These are phyloP conservation scores for Sclerotinia trifoliorum DNA, from an alignment of 2,329 filamentous ascomycete species.

Conservation along the genomic window DNA sequence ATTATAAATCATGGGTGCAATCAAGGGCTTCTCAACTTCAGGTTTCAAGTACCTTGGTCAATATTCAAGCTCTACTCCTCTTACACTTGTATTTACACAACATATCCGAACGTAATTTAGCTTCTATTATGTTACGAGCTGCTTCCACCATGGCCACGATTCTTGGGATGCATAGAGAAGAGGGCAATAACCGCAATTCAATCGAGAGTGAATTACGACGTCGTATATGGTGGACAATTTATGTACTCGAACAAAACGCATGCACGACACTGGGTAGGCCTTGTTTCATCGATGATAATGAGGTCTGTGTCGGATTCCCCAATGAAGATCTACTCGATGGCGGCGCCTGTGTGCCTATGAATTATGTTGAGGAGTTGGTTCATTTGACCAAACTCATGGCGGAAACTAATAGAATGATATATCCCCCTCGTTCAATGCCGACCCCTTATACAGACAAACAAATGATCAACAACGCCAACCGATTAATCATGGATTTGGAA, in stretches of 20 bases:
- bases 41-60: conserved; percentile 43
- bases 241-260: conserved; percentile 37
- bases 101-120: conserved; percentile 44
- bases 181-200: conserved; percentile 42
- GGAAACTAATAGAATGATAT: conserved; percentile 36
- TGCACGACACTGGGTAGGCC: conserved; percentile 38
- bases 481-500: conserved; percentile 33
- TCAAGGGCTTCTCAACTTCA: conserved; percentile 42
- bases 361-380: conserved; percentile 34
- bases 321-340: conserved; percentile 37
- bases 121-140: conserved; percentile 44
- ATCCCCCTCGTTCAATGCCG: conserved; percentile 29
- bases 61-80: conserved; percentile 45
- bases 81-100: conserved; percentile 46
- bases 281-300: conserved; percentile 36
- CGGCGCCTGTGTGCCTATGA: conserved; percentile 30
- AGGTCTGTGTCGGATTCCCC: conserved; percentile 36
- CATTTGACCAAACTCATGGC: conserved; percentile 34
- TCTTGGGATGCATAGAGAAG: conserved; percentile 47
- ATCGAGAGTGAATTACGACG: conserved; percentile 36
- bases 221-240: conserved; percentile 39
- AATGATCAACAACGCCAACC: conserved; percentile 30
- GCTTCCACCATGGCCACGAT: conserved; percentile 46
- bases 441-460: conserved; percentile 29
- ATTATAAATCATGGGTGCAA: conserved; percentile 40